Evolutionary conservation across 2,329 filamentous ascomycete genomes (phyloP), one percentile per base, ranked within the genome.

Genomic region (Colletotrichum eremochloae): DNA sequence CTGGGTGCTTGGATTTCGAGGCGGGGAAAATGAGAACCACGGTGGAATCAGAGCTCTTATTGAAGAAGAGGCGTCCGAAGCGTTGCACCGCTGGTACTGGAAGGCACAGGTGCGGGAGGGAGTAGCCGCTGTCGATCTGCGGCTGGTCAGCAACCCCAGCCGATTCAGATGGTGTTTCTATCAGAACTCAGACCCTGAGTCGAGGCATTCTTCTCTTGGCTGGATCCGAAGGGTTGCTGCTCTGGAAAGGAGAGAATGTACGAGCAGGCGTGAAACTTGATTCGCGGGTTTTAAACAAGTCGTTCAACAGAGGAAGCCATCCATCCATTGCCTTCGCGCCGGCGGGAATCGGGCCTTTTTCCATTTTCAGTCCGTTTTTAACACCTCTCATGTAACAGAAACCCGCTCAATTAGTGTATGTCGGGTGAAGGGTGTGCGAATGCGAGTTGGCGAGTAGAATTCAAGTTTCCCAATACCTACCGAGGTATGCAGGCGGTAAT

Each of bases 281-380:
- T 8, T 53, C 8, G 33, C 20, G 12, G 48, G 11, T 31, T 46
- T n/a, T 31, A 42, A 63, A 53, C 33, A 29, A 38, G n/a, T 42
- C 33, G 2, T 31, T 18, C 5, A 7, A 24, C n/a, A n/a, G 9
- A 18, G 6, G n/a, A 52, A 63, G n/a, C 14, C 4, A 9, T 9
- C 1, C 29, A 31, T 38, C 5, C 15, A 18, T 38, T 14, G 9
- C 5, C 18, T 33, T 7, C 7, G 29, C 29, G 52, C 38, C 38
- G 31, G 38, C 48, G 20, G 64, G 20, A n/a, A 29, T 56, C 66
- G 70, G 66, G 29, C 40, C 24, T 61, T 29, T 61, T 69, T 24
- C 61, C 40, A 58, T 48, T 44, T 71, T 20, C 52, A 58, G 44
- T 18, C 15, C 33, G 18, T 58, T 2, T 40, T 29, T 2, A 36